These are phyloP conservation scores for Saccharum officinarum DNA, from an alignment of 176 grass and related monocot genomes.

Conservation along the genomic window DNA sequence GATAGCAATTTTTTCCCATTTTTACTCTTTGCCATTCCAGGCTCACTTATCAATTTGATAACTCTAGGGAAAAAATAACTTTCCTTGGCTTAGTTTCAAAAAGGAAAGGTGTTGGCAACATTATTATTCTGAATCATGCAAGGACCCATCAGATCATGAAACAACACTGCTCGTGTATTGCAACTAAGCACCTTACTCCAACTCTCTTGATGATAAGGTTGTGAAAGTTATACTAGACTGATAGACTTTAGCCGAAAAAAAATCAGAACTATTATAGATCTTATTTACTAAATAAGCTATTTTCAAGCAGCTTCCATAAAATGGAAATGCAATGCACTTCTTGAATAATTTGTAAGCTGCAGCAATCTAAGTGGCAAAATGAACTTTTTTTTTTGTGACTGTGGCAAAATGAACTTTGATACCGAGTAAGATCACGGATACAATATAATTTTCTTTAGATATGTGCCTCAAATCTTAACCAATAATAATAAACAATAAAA, in stretches of 20 bases:
- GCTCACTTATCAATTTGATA: background rate
- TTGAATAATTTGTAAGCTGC: background rate
- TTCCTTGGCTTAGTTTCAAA: background rate
- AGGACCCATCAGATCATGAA: constrained; percentile 3
- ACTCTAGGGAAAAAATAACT: background rate
- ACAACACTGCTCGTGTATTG: background rate
- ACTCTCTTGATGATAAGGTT: background rate
- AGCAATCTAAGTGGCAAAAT: background rate
- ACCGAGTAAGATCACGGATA: background rate
- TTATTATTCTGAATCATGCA: constrained; percentile 19
- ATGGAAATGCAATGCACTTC: background rate
- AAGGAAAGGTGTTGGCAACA: background rate
- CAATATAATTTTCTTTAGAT: background rate
- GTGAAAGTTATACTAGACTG: background rate
- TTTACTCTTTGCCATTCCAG: background rate
- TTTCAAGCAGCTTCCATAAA: background rate
- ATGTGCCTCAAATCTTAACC: background rate
- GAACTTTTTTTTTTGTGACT: background rate
- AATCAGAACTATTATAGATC: background rate
- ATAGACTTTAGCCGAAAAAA: background rate
- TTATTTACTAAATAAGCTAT: background rate
- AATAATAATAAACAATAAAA: constrained; percentile 12
- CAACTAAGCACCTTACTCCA: background rate
- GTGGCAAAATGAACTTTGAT: background rate
- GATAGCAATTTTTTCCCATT: background rate